Evolutionary conservation across 1,139 yeast genomes (phyloP).

Genomic region (Blastobotrys serpentis): DNA sequence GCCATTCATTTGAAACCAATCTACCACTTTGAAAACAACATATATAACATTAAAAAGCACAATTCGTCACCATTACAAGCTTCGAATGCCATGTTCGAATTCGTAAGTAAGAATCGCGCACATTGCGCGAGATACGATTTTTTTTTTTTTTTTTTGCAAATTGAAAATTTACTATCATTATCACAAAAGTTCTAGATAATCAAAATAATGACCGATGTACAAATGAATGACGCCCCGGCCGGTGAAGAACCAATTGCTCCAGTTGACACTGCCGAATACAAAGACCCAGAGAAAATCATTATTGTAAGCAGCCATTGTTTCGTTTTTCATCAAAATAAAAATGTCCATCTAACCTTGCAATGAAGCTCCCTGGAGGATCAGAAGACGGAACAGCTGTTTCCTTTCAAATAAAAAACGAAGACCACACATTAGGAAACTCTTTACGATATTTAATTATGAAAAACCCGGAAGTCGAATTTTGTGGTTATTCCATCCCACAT

Average conservation of each 20-base stretch:
- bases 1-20: no score
- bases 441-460: conserved; percentile 93
- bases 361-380: conserved; percentile 77
- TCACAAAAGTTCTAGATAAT: not conserved
- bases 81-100: no score
- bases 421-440: conserved; percentile 93
- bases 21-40: no score
- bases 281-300: conserved; percentile 33
- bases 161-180: not conserved
- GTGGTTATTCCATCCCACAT: conserved; percentile 99
- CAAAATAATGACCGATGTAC: conserved; percentile 19
- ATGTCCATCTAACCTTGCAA: no score
- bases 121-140: no score
- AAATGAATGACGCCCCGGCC: conserved; percentile 23
- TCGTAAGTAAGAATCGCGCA: no score
- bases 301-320: conserved; percentile 27
- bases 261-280: conserved; percentile 10
- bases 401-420: conserved; percentile 88
- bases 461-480: conserved; percentile 95
- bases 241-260: conserved; percentile 14
- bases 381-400: conserved; percentile 96
- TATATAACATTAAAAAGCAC: no score
- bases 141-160: no score
- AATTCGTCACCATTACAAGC: no score
- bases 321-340: not conserved